A percentile compares a stretch with the other conserved stretches of the same genome.
Evolutionary conservation across 306 rosid species (phyloP).

Genomic region (Cajanus cajan): DNA sequence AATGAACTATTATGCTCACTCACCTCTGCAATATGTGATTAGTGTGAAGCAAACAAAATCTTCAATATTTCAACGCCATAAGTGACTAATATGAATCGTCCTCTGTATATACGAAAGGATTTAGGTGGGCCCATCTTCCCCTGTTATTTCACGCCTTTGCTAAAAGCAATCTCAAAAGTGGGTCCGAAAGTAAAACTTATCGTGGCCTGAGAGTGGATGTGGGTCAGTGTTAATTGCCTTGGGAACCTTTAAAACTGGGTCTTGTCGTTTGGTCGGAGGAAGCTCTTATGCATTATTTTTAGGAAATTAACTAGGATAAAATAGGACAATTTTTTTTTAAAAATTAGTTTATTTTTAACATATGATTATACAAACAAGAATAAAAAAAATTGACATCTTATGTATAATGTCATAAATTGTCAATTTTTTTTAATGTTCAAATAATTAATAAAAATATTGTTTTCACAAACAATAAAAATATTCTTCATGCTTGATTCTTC

Average conservation of each 20-base stretch:
- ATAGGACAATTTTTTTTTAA: neutral
- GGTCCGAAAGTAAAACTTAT: constrained; percentile 54
- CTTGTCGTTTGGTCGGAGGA: constrained; percentile 80
- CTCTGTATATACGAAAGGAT: constrained; percentile 23
- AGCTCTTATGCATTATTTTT: constrained; percentile 37
- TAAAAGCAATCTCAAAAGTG: constrained; percentile 51
- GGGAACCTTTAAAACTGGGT: constrained; percentile 46
- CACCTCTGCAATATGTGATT: constrained; percentile 9
- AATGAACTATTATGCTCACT: neutral
- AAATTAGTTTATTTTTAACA: too few species aligned
- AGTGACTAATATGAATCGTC: neutral
- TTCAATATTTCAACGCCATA: constrained; percentile 1
- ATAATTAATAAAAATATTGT: neutral
- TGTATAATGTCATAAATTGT: neutral
- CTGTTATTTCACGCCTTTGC: constrained; percentile 63
- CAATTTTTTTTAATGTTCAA: neutral
- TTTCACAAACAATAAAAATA: neutral
- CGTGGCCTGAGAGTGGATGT: constrained; percentile 53
- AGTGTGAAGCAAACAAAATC: constrained; percentile 25
- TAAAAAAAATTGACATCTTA: too few species aligned
- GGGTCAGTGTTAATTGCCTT: constrained; percentile 55
- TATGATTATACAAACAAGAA: too few species aligned
- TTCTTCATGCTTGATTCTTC: constrained; percentile 55
- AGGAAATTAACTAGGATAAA: neutral
- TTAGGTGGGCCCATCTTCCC: constrained; percentile 37